phyloP scores from a whole-genome alignment of 1,284 basidiomycete genomes.

The Fomitopsis pinicola region DNA sequence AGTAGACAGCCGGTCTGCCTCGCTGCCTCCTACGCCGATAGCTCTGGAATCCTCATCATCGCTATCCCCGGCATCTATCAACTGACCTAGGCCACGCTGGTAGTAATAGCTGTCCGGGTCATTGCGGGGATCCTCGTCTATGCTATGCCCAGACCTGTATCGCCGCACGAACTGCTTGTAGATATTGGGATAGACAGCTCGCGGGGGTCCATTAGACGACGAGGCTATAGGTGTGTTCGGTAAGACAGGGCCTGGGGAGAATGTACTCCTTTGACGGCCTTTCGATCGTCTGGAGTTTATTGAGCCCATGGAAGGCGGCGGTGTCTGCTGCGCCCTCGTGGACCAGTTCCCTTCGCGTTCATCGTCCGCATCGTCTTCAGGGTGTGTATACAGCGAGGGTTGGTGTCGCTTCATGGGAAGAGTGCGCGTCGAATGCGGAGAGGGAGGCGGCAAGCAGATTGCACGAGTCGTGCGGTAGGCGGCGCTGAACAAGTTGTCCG shows the following conservation, averaged over 20 bases:
- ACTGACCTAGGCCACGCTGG: slow-evolving; percentile 65
- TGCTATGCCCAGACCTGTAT: slow-evolving; percentile 56
- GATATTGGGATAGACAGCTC: slow-evolving; percentile 55
- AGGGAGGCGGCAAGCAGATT: slow-evolving; percentile 1
- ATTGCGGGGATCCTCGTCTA: slow-evolving; percentile 61
- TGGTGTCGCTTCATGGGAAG: slow-evolving; percentile 44
- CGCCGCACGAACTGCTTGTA: slow-evolving; percentile 75
- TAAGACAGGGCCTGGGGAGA: slow-evolving; percentile 26
- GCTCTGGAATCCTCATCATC: slow-evolving; percentile 63
- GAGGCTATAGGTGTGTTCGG: slow-evolving; percentile 24
- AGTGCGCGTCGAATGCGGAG: slow-evolving; percentile 3
- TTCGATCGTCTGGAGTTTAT: slow-evolving; percentile 25
- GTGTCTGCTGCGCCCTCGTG: slow-evolving; percentile 19
- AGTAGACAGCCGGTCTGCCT: slow-evolving; percentile 49
- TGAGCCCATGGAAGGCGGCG: slow-evolving; percentile 16
- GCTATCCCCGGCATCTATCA: slow-evolving; percentile 70
- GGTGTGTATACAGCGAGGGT: slow-evolving; percentile 63
- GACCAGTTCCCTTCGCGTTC: slow-evolving; percentile 45
- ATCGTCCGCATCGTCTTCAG: slow-evolving; percentile 44
- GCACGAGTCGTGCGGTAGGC: slow-evolving; percentile 1
- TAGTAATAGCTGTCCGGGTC: slow-evolving; percentile 76
- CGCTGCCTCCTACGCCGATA: slow-evolving; percentile 35
- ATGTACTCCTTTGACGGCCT: slow-evolving; percentile 34
- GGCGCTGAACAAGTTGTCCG: not conserved
- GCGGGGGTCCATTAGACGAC: slow-evolving; percentile 18